Conservation (phyloP, 148 eudicot species). For the Rhododendron mucronatum region DNA sequence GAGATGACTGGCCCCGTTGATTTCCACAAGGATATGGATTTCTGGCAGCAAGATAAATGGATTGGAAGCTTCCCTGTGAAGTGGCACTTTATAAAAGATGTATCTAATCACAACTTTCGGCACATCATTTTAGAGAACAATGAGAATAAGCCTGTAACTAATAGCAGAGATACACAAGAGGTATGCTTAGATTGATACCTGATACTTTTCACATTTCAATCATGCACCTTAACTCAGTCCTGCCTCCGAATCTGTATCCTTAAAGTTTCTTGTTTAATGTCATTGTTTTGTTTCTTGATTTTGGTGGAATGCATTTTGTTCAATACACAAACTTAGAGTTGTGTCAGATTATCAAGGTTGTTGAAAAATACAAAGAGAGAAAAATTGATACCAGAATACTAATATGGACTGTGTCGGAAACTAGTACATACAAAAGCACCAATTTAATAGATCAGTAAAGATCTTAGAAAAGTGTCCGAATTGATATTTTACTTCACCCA, state of each 20-base stretch:
- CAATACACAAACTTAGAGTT: constrained; percentile 5
- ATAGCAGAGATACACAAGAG: constrained; percentile 98
- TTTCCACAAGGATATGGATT: constrained; percentile 86
- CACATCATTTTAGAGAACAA: constrained; percentile 92
- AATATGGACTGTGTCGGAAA: neutral
- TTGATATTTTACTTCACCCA: neutral
- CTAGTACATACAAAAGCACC: neutral
- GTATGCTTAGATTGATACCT: constrained; percentile 25
- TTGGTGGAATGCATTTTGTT: neutral
- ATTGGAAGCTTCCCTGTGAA: constrained; percentile 95
- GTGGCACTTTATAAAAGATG: constrained; percentile 95
- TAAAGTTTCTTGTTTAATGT: neutral
- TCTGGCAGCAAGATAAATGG: constrained; percentile 99
- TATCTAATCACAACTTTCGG: constrained; percentile 72
- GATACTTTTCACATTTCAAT: neutral
- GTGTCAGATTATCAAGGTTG: neutral
- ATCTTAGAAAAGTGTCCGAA: neutral
- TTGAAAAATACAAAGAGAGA: neutral
- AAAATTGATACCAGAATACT: neutral
- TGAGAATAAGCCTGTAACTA: constrained; percentile 94
- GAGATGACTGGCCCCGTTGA: constrained; percentile 93
- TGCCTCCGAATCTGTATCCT: neutral
- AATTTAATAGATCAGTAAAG: neutral
- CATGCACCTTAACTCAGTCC: neutral
- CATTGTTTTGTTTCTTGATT: neutral